Evolutionary conservation across 768 basidiomycete species (phyloP).

Genomic region (Phallus indusiatus): DNA sequence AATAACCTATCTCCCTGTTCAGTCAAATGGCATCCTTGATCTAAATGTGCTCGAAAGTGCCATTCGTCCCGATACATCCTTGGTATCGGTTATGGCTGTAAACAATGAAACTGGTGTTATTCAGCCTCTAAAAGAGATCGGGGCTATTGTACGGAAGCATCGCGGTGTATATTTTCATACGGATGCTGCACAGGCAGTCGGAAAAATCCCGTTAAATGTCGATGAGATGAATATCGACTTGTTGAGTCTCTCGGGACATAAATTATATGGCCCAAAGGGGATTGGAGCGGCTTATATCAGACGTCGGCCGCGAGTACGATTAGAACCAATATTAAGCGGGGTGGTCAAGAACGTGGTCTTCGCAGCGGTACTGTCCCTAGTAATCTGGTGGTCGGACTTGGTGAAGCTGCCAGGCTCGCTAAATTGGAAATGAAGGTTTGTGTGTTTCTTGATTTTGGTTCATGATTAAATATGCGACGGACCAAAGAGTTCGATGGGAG

Average conservation of each 20-base stretch:
- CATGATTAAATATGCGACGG: slow-evolving; percentile 42
- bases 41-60: slow-evolving; percentile 74
- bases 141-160: slow-evolving; percentile 73
- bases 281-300: slow-evolving; percentile 92
- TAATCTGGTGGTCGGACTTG: slow-evolving; percentile 81
- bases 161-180: slow-evolving; percentile 93
- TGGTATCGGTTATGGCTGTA: slow-evolving; percentile 98
- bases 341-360: slow-evolving; percentile 94
- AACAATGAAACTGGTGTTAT: slow-evolving; percentile 99
- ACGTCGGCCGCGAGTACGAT: slow-evolving; percentile 79
- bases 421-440: slow-evolving; percentile 88
- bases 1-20: slow-evolving; percentile 93
- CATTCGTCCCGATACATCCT: slow-evolving; percentile 84
- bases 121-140: slow-evolving; percentile 94
- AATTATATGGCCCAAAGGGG: slow-evolving; percentile 97
- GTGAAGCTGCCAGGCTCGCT: slow-evolving; percentile 90
- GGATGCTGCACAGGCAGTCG: slow-evolving; percentile 92
- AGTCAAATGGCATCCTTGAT: slow-evolving; percentile 72
- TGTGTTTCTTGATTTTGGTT: slow-evolving; percentile 20
- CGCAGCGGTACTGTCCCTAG: slow-evolving; percentile 92
- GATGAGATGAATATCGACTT: slow-evolving; percentile 93
- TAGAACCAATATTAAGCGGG: slow-evolving; percentile 95
- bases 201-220: slow-evolving; percentile 87
- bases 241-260: slow-evolving; percentile 95
- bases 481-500: slow-evolving; percentile 26